These are phyloP conservation scores for Takashimella tepidaria DNA, from an alignment of 1,284 basidiomycete genomes.

Conservation along the genomic window DNA sequence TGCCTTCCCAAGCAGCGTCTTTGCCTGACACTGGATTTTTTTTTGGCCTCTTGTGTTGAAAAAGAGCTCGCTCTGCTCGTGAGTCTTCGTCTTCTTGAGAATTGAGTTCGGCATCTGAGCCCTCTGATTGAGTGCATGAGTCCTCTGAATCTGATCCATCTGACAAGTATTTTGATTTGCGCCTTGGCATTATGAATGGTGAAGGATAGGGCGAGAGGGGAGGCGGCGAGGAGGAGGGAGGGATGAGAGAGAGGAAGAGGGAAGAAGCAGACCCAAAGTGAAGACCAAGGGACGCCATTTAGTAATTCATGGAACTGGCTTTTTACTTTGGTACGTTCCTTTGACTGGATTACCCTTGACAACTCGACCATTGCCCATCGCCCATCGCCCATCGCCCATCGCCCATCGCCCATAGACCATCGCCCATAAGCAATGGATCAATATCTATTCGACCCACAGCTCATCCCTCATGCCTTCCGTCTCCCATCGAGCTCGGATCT, in stretches of 20 bases:
- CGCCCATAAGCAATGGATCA: neutral
- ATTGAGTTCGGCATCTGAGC: constrained; percentile 52
- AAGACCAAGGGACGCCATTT: too few relatives aligned
- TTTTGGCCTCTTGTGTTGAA: constrained; percentile 59
- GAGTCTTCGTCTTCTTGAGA: constrained; percentile 59
- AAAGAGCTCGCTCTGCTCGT: constrained; percentile 69
- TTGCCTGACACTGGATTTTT: constrained; percentile 62
- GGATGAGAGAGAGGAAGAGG: neutral
- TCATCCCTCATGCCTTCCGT: neutral
- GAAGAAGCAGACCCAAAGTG: too few relatives aligned
- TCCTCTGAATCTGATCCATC: constrained; percentile 64
- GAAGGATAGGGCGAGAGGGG: too few relatives aligned
- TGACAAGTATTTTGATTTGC: constrained; percentile 72
- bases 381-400: neutral
- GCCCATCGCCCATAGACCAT: too few relatives aligned
- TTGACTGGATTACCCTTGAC: neutral
- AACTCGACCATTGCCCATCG: neutral
- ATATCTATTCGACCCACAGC: neutral
- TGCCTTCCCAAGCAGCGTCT: constrained; percentile 73
- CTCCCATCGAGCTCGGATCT: neutral
- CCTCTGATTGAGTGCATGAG: constrained; percentile 52
- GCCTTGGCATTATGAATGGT: constrained; percentile 60
- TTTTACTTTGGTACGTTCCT: neutral
- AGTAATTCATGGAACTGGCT: too few relatives aligned
- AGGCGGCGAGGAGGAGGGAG: neutral